Evolutionary conservation across 768 basidiomycete genomes (phyloP), one percentile per base, ranked within the genome.

Genomic region (Hydnomerulius pinastri): DNA sequence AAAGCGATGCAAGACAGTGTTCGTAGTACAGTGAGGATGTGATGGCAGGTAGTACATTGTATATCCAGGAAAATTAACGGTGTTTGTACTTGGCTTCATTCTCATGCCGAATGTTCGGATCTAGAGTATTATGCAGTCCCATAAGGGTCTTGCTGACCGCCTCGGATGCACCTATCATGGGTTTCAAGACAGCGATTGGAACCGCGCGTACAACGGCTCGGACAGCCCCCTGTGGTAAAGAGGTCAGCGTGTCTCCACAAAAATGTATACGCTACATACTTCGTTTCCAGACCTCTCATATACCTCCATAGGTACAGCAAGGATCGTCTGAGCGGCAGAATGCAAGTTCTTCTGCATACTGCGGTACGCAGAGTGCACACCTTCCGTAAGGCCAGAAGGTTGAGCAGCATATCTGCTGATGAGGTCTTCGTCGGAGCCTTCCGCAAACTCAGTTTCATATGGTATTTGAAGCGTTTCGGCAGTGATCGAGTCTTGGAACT

Each of bases 221-320:
- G 18, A 95, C 88, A 44, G 95, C 84, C 3, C 94, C 95, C 94
- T 98, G 63, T 45, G 12, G 41, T 38, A 32, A 51, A 24, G 24
- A 23, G 17, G 28, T 29, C 11, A 43, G 15, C 23, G 10, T 21
- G 10, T 13, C 39, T n/a, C 20, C 51, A n/a, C 23, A 3, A 43
- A 27, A 4, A 12, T 13, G 1, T 6, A 35, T 29, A 20, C 9
- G 21, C 35, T 11, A 72, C 80, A 60, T 58, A 89, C 95, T 80
- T 97, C 91, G 49, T 86, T 88, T 7, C 92, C 92, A 9, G 93
- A 90, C 52, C 90, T 78, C 70, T 99, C 97, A 59, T 98, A 96
- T 10, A 98, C 93, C 68, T 98, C 97, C 96, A 98, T 98, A 1
- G 97, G 97, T 1, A 99, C 92, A 1, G 97, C 96, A 30, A 99